A percentile compares a stretch with the other conserved stretches of the same genome.
Evolutionary conservation across 768 basidiomycete species (phyloP).

Genomic region (Boletus huronensis): DNA sequence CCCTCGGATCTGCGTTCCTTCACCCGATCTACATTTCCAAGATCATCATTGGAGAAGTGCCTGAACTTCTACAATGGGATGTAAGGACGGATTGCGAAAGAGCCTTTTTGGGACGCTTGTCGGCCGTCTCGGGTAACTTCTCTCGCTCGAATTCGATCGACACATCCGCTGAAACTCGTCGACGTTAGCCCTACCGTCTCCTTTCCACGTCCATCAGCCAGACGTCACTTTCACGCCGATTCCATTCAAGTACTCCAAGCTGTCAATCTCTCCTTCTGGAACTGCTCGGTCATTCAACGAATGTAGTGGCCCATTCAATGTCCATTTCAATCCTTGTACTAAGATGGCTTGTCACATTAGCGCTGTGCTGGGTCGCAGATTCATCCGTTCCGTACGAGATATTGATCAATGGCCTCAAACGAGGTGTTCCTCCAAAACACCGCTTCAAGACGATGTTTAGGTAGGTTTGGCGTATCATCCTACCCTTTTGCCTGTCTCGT

Average conservation of each 20-base stretch:
- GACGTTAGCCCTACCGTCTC: slow-evolving; percentile 38
- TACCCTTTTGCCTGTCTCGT: not conserved
- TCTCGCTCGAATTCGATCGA: too few species aligned
- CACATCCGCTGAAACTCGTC: not conserved
- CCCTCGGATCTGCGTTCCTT: slow-evolving; percentile 55
- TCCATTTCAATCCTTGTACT: not conserved
- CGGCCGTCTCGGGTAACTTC: slow-evolving; percentile 42
- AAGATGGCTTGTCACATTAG: slow-evolving; percentile 34
- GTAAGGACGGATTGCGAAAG: slow-evolving; percentile 63
- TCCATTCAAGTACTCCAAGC: slow-evolving; percentile 50
- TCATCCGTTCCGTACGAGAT: slow-evolving; percentile 49
- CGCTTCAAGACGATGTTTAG: slow-evolving; percentile 59
- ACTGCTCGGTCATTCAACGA: slow-evolving; percentile 59
- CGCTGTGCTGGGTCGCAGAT: slow-evolving; percentile 68
- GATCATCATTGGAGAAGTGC: slow-evolving; percentile 75
- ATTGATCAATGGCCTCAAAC: slow-evolving; percentile 74
- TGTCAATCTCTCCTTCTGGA: slow-evolving; percentile 39
- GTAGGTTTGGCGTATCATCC: slow-evolving; percentile 33
- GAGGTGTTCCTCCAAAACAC: slow-evolving; percentile 73
- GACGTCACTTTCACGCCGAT: slow-evolving; percentile 54
- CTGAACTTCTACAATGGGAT: slow-evolving; percentile 32
- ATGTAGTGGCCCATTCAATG: slow-evolving; percentile 39
- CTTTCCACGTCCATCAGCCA: slow-evolving; percentile 51
- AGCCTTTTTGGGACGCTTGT: slow-evolving; percentile 61
- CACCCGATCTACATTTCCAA: slow-evolving; percentile 60